Evolutionary conservation across 2,329 filamentous ascomycete genomes (phyloP).

Genomic region (Fusarium falciforme): DNA sequence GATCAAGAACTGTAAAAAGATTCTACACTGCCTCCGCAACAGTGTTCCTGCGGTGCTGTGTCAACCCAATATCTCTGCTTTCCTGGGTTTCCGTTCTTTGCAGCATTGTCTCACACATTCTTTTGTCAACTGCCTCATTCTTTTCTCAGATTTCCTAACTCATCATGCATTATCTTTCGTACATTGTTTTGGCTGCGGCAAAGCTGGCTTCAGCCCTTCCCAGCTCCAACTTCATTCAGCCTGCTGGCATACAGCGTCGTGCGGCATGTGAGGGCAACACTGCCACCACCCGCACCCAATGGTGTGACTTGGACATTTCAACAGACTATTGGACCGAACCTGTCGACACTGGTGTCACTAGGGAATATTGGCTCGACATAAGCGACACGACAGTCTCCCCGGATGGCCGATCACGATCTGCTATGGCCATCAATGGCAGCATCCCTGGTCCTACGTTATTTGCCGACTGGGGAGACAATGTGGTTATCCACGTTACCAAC

Average conservation of each 20-base stretch:
- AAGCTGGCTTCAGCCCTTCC: background rate
- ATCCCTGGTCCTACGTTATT: constrained; percentile 70
- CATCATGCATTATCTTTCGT: background rate
- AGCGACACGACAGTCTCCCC: constrained; percentile 54
- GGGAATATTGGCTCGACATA: constrained; percentile 61
- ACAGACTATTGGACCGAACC: constrained; percentile 57
- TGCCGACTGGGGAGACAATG: constrained; percentile 62
- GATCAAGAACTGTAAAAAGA: background rate
- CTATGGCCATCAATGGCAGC: constrained; percentile 64
- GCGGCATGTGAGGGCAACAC: constrained; percentile 38
- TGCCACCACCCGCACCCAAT: constrained; percentile 48
- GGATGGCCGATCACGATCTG: constrained; percentile 57
- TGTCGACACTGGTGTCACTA: constrained; percentile 61
- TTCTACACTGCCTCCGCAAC: background rate
- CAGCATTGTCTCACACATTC: background rate
- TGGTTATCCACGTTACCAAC: constrained; percentile 68
- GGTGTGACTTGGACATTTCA: constrained; percentile 62
- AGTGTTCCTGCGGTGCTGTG: background rate
- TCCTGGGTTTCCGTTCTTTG: background rate
- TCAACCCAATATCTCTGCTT: background rate
- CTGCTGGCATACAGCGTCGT: background rate
- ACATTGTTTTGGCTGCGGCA: background rate
- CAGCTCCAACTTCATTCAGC: background rate
- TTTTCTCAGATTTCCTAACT: background rate
- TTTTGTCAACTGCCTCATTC: background rate